Base-by-base conservation (phyloP, 1,284 basidiomycete species). In the Singerocomus inundabilis region DNA sequence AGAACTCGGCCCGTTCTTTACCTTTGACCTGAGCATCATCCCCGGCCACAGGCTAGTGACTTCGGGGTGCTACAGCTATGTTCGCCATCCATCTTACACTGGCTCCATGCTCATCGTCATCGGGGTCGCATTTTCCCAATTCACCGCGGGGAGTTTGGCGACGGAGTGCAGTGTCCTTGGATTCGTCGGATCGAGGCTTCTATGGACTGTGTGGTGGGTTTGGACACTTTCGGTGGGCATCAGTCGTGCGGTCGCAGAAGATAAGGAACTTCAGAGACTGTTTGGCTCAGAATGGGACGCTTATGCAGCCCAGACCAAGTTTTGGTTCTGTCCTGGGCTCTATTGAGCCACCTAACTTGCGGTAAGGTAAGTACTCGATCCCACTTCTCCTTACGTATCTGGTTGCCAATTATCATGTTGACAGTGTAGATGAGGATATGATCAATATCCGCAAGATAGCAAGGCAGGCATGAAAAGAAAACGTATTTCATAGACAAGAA, bases 1-100 rank as follows among this genome's bases (percentile, higher is more conserved):
- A 44, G 63, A 66, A 44, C 71, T 75, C 30, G 82, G 81, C 2
- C 62, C 72, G 6, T 68, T 82, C 49, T 84, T 84, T 69, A 84
- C 82, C 1, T 84, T 82, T 63, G 80, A 82, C 55, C 73, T 84
- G 52, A 78, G 80, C 42, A 68, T 84, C 41, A 73, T 77, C 54
- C 77, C 78, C 2, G 63, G 69, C n/a, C 82, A 84, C 64, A 72
- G 64, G 34, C 73, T 84, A 49, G 69, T 84, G 58, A 82, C 79
- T 0, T 66, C 63, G 13, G 75, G 81, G 6, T 77, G 75, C 51
- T 84, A 84, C 60, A 57, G 67, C 12, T 72, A 75, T 51, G 79
- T 83, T 40, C 77, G 79, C 7, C 79, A 80, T 58, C 78, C 78
- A n/a, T 71, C 77, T 0, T 80, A 80, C 57, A 74, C 77, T 0